Evolutionary conservation across 139 green algal genomes (phyloP).

Genomic region (Chloropicon primus): DNA sequence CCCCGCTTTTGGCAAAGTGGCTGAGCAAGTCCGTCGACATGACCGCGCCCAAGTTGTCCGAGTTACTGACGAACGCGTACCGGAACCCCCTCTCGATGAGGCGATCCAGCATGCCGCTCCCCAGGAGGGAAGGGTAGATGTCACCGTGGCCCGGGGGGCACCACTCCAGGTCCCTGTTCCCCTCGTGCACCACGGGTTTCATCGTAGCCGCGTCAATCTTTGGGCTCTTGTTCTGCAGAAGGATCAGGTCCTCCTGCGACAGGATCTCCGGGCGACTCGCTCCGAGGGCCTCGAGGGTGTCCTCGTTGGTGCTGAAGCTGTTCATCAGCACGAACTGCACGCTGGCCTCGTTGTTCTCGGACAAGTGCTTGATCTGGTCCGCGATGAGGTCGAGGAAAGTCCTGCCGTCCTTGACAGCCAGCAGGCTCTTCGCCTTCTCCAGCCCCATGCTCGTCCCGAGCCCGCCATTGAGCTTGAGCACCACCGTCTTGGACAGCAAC

Average conservation of each 20-base stretch:
- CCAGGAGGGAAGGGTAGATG: conserved; percentile 83
- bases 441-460: conserved; percentile 83
- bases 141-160: conserved; percentile 82
- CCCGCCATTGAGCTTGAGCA: conserved; percentile 86
- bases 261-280: conserved; percentile 47
- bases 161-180: conserved; percentile 68
- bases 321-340: conserved; percentile 86
- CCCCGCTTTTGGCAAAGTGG: conserved; percentile 56
- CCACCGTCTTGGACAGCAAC: conserved; percentile 59
- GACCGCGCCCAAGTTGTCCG: conserved; percentile 81
- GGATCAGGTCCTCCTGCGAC: conserved; percentile 48
- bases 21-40: conserved; percentile 67
- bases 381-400: conserved; percentile 92
- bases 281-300: conserved; percentile 59
- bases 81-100: conserved; percentile 54
- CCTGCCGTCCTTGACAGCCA: conserved; percentile 70
- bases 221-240: conserved; percentile 80
- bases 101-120: conserved; percentile 67
- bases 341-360: conserved; percentile 39
- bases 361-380: conserved; percentile 63
- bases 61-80: conserved; percentile 77
- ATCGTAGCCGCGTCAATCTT: conserved; percentile 67
- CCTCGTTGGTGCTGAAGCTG: conserved; percentile 62
- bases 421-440: conserved; percentile 80
- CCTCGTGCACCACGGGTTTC: conserved; percentile 24